phyloP scores from a whole-genome alignment of 352 stramenopile species.

The Achlya hypogyna region DNA sequence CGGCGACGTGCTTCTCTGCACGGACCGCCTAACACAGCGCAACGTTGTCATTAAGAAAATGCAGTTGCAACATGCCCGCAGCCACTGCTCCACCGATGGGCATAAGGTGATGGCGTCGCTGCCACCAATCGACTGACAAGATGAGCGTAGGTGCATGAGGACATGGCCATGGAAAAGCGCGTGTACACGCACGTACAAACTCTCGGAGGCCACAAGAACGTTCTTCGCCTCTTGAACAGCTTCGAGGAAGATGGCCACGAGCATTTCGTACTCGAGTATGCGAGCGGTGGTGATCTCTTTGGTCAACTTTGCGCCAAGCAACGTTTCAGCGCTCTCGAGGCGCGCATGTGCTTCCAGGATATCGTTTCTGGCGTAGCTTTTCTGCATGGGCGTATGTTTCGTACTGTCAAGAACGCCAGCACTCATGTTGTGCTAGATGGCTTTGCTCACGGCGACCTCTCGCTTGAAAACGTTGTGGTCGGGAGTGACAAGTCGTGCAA shows the following conservation, averaged over 20 bases:
- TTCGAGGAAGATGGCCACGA: conserved; percentile 8
- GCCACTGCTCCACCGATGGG: neutral
- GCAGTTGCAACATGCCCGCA: neutral
- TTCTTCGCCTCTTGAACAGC: neutral
- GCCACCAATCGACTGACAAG: neutral
- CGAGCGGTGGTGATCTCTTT: conserved; percentile 12
- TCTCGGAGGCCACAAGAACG: conserved; percentile 16
- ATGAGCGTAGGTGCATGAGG: conserved; percentile 10
- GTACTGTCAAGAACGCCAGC: neutral
- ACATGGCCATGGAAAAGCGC: conserved; percentile 13
- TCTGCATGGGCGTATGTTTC: conserved; percentile 4
- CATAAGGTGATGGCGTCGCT: neutral
- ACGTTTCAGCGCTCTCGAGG: conserved; percentile 8
- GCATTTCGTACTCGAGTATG: conserved; percentile 20
- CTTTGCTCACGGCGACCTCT: conserved; percentile 20
- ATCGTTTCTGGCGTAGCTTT: conserved; percentile 5
- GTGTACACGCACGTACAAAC: conserved; percentile 6
- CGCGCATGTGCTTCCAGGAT: neutral
- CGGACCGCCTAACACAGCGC: neutral
- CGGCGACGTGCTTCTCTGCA: conserved; percentile 10
- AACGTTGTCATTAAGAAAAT: conserved; percentile 9
- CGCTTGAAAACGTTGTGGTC: conserved; percentile 19
- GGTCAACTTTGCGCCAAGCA: neutral
- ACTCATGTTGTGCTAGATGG: conserved; percentile 1
- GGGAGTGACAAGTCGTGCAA: neutral